These are phyloP conservation scores for Neocucurbitaria cava DNA, from an alignment of 2,329 filamentous ascomycete genomes.

Conservation along the genomic window DNA sequence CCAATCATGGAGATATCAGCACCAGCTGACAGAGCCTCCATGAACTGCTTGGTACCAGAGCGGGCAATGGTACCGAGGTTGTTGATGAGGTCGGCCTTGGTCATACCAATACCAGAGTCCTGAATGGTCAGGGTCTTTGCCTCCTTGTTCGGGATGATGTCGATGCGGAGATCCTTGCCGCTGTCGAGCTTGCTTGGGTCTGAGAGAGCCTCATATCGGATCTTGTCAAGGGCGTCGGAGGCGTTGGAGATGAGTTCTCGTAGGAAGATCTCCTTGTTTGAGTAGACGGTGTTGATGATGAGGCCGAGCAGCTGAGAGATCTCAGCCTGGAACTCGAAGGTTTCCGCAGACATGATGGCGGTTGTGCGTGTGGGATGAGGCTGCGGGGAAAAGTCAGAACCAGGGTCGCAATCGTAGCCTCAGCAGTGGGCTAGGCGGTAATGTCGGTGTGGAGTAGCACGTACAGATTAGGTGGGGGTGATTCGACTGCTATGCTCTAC, in stretches of 20 bases:
- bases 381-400: constrained; percentile 18
- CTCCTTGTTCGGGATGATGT: constrained; percentile 98
- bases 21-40: constrained; percentile 98
- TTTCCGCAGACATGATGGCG: constrained; percentile 81
- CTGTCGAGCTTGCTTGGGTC: constrained; percentile 97
- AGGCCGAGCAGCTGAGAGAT: constrained; percentile 99
- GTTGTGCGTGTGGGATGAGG: constrained; percentile 24
- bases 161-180: constrained; percentile 97
- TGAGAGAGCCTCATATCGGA: constrained; percentile 97
- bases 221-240: constrained; percentile 99
- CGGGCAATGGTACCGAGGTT: constrained; percentile 99
- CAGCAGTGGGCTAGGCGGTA: constrained; percentile 13
- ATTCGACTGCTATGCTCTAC: constrained; percentile 26
- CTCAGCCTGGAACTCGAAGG: constrained; percentile 99
- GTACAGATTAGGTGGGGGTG: constrained; percentile 33
- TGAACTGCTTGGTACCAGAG: constrained; percentile 99
- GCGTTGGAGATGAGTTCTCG: constrained; percentile 98
- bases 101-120: constrained; percentile 99
- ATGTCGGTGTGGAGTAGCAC: constrained; percentile 21
- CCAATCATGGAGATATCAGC: constrained; percentile 99
- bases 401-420: constrained; percentile 6
- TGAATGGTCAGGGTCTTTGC: constrained; percentile 96
- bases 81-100: constrained; percentile 99
- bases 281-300: constrained; percentile 99
- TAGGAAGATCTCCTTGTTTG: constrained; percentile 99